phyloP scores from a whole-genome alignment of 177 flowering plant genomes.

The Telopea speciosissima region DNA sequence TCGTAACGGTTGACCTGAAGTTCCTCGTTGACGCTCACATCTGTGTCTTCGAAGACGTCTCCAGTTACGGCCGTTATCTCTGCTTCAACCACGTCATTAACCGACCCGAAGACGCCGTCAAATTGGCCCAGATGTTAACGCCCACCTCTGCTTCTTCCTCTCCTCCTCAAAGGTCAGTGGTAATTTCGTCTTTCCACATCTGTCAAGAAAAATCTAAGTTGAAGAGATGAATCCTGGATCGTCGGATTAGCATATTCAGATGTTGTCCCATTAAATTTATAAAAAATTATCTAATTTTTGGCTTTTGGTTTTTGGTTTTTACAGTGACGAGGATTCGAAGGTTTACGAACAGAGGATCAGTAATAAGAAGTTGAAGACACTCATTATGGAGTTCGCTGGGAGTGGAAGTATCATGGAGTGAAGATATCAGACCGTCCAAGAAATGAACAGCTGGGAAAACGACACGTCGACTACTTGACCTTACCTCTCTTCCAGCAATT shows the following conservation, averaged over 20 bases:
- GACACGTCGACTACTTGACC: too few species aligned
- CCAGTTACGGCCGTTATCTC: constrained; percentile 73
- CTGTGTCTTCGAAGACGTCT: constrained; percentile 51
- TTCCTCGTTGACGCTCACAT: constrained; percentile 74
- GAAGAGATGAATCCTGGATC: too few species aligned
- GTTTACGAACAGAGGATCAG: constrained; percentile 48
- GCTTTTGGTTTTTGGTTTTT: background rate
- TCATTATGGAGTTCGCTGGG: constrained; percentile 45
- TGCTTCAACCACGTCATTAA: constrained; percentile 68
- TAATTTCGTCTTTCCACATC: background rate
- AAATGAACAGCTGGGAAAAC: too few species aligned
- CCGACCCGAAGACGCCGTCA: constrained; percentile 44
- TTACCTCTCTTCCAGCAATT: too few species aligned
- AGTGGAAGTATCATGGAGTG: constrained; percentile 12
- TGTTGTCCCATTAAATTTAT: too few species aligned
- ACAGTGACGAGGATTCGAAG: constrained; percentile 34
- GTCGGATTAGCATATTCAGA: too few species aligned
- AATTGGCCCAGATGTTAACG: constrained; percentile 46
- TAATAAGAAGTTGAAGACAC: constrained; percentile 64
- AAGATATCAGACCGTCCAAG: background rate
- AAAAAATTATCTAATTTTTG: too few species aligned
- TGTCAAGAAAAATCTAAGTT: too few species aligned
- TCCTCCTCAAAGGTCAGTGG: too few species aligned
- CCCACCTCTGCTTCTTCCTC: constrained; percentile 24
- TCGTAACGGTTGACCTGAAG: constrained; percentile 58